Base-by-base conservation (phyloP, 768 basidiomycete species). In the Macrocybe gigantea region DNA sequence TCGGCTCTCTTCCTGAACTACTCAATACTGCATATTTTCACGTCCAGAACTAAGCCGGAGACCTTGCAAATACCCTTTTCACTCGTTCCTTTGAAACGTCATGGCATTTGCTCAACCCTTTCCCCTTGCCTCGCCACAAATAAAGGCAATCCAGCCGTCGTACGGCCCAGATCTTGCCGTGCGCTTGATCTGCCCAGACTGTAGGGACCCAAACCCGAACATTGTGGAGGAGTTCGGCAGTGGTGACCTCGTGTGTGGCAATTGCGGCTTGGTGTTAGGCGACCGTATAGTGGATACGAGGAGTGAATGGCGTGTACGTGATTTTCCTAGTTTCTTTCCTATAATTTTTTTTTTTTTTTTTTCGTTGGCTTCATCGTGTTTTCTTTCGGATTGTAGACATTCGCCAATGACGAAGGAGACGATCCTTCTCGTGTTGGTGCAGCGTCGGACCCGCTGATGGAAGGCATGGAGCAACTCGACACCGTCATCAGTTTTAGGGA, bases 371-470 rank as follows among this genome's bases (percentile, higher is more conserved):
- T 51, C 45, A 51, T 53, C 50, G 48, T 33, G 42, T 48, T 22
- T 22, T 49, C 45, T 37, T 53, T 31, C 47, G 57, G 52, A 58
- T 31, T 54, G 37, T 52, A 97, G 89, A 98, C 96, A 52, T 99
- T 99, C 67, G 96, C 96, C 55, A 96, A 98, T 63, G 95, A 97
- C 59, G 96, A 99, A 74, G 94, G 95, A 53, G 95, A 97, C 64
- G 96, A 99, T 65, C 96, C 96, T 53, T 98, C 96, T 56, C 96
- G 96, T 87, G 96, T 99, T 57, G 96, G 96, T 71, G 93, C 92
- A 47, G 93, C 93, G 38, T 82, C 86, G 13, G 93, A 97, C 66
- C 92, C 94, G 31, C 71, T 94, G 38, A 76, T 98, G 71, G 93
- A 97, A 64, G 93, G 93, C 35, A 85, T 92, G 58, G 94, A 96